Evolutionary conservation across 495 filamentous ascomycete genomes (phyloP), one percentile per base, ranked within the genome.

Genomic region (Hypoxylon subgilvum): DNA sequence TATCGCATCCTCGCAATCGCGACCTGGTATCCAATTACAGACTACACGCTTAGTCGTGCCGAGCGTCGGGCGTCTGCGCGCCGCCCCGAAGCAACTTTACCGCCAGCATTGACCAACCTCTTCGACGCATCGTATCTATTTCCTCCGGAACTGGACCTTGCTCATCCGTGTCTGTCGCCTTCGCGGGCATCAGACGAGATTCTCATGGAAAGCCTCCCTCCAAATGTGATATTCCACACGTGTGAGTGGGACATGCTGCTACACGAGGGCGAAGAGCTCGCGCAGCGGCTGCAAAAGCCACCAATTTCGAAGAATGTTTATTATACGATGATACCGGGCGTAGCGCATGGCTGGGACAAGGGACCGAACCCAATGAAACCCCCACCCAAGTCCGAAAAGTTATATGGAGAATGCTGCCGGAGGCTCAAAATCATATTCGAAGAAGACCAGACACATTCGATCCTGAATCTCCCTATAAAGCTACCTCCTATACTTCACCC

Each of bases 191-290:
- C 68, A 3, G 74, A 79, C 49, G 70, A 74, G 18, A 27, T 74
- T 22, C 62, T 79, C 9, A 62, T 40, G 5, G 69, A 66, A 5
- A 75, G 81, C 66, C 73, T 83, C 1, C 79, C 76, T 4, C 69
- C 77, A 0, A 79, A 84, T 3, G 69, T 82, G 13, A 65, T 82
- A 3, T 71, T 97, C 36, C 89, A 86, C 58, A 85, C 89, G 8
- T 96, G 91, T 71, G 92, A 96, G 72, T 95, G 86, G 84, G 92
- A 96, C 66, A 94, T 96, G 88, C 72, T 97, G 18, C 76, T 91
- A 30, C 80, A 81, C 2, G 93, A 97, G 69, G 91, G 86, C 2
- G 79, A 89, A 62, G 68, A 74, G 12, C 86, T 96, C 44, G 80
- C 86, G 6, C 76, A 81, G 21, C 77, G 90, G 3, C 66, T 97